phyloP scores from a whole-genome alignment of 2,329 filamentous ascomycete species.

The Colletotrichum cordylinicola region DNA sequence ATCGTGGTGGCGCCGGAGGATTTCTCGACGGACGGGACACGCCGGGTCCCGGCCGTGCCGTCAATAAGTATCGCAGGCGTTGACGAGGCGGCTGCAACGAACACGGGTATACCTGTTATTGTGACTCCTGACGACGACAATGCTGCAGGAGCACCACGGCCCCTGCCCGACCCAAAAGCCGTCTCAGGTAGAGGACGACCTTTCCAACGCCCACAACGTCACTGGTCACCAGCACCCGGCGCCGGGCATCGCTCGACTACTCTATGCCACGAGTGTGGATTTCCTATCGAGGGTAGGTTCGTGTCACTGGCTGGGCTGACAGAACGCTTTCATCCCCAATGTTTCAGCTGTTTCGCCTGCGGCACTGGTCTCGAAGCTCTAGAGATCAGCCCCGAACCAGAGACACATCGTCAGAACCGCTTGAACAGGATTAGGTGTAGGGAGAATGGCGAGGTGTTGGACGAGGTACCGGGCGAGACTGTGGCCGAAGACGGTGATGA shows the following conservation, averaged over 20 bases:
- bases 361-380: constrained; percentile 90
- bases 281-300: constrained; percentile 88
- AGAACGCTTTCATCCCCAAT: constrained; percentile 88
- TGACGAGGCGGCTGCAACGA: background rate
- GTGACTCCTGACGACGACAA: constrained; percentile 49
- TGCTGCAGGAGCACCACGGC: constrained; percentile 32
- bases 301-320: constrained; percentile 77
- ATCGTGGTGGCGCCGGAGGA: constrained; percentile 58
- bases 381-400: constrained; percentile 93
- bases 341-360: constrained; percentile 89
- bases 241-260: constrained; percentile 28
- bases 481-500: constrained; percentile 76
- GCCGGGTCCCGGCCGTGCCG: constrained; percentile 42
- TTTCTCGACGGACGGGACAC: constrained; percentile 32
- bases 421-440: constrained; percentile 75
- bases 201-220: constrained; percentile 51
- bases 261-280: constrained; percentile 82
- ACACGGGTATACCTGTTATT: constrained; percentile 38
- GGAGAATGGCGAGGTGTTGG: constrained; percentile 60
- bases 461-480: constrained; percentile 68
- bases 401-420: constrained; percentile 71
- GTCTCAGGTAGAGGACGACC: constrained; percentile 29
- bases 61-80: constrained; percentile 49
- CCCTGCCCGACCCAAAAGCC: constrained; percentile 54
- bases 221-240: constrained; percentile 64